Percentiles rank a stretch among this genome's conserved stretches.
These are phyloP conservation scores for Keqinozyma sinolaborantium DNA, from an alignment of 1,139 yeast genomes.

Conservation along the genomic window DNA sequence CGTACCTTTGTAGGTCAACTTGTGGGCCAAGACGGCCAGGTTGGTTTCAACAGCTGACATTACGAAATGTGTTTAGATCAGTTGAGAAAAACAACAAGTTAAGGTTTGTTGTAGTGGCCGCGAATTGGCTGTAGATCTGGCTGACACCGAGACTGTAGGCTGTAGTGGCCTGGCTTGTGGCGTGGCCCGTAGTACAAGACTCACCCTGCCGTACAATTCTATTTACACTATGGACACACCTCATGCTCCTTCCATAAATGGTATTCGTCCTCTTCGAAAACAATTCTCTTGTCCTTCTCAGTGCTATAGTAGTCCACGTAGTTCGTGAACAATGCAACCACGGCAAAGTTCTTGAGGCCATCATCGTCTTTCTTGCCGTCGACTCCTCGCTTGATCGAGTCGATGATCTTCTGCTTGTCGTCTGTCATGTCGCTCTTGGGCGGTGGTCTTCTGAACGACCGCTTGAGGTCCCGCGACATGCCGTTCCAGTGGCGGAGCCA, in stretches of 20 bases:
- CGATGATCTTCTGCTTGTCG: slow-evolving; percentile 56
- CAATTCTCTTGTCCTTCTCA: slow-evolving; percentile 52
- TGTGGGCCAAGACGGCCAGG: slow-evolving; percentile 29
- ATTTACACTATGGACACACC: slow-evolving; percentile 57
- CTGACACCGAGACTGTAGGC: too few species aligned
- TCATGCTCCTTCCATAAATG: slow-evolving; percentile 76
- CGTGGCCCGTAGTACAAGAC: too few species aligned
- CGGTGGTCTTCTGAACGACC: slow-evolving; percentile 66
- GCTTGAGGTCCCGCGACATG: slow-evolving; percentile 56
- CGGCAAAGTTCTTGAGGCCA: slow-evolving; percentile 68
- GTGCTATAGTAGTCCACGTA: slow-evolving; percentile 69
- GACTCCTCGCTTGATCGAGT: slow-evolving; percentile 75
- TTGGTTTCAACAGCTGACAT: too few species aligned
- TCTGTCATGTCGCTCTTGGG: slow-evolving; percentile 62
- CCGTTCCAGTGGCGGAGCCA: slow-evolving; percentile 59
- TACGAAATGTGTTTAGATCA: too few species aligned
- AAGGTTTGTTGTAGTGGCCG: too few species aligned
- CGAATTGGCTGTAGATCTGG: too few species aligned
- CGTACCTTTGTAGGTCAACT: slow-evolving; percentile 52
- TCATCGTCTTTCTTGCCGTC: slow-evolving; percentile 72
- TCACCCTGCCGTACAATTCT: too few species aligned
- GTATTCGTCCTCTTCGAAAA: slow-evolving; percentile 49
- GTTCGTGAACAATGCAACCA: slow-evolving; percentile 67
- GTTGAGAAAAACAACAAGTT: too few species aligned
- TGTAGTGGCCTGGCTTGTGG: too few species aligned